A percentile compares a stretch with the other conserved stretches of the same genome.
Evolutionary conservation across 1,284 basidiomycete genomes (phyloP).

Genomic region (Cryptococcus sp.): DNA sequence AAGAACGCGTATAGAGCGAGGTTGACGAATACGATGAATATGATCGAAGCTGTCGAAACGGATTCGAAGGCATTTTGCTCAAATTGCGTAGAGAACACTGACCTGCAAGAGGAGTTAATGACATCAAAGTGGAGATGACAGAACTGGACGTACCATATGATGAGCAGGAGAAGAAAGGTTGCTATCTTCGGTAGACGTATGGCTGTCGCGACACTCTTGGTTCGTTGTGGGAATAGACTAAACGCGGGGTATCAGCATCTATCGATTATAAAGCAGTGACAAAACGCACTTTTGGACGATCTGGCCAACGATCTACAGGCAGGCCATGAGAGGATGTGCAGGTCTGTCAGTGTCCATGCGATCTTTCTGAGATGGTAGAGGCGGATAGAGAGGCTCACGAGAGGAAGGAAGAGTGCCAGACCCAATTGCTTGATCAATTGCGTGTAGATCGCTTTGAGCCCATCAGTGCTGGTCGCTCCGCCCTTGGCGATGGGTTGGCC

Average conservation of each 20-base stretch:
- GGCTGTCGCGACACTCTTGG: constrained; percentile 29
- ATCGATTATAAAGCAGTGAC: neutral
- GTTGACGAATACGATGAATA: constrained; percentile 31
- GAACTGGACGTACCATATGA: constrained; percentile 27
- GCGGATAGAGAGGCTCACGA: constrained; percentile 16
- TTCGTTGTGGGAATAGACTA: constrained; percentile 31
- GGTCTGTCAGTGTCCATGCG: too few relatives aligned
- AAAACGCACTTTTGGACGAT: constrained; percentile 25
- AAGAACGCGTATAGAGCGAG: constrained; percentile 25
- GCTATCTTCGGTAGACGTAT: constrained; percentile 36
- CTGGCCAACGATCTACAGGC: constrained; percentile 26
- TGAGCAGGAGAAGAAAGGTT: constrained; percentile 29
- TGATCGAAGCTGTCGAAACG: constrained; percentile 24
- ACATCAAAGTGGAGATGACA: neutral
- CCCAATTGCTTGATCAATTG: constrained; percentile 40
- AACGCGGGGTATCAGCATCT: constrained; percentile 20
- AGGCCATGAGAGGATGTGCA: too few relatives aligned
- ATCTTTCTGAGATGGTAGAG: neutral
- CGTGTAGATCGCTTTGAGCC: constrained; percentile 37
- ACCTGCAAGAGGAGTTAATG: constrained; percentile 3
- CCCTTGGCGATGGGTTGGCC: constrained; percentile 36
- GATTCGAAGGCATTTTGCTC: constrained; percentile 22
- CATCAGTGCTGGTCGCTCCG: constrained; percentile 25
- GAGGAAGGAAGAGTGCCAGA: constrained; percentile 39
- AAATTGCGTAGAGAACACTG: constrained; percentile 28